Evolutionary conservation across 1,139 yeast species (phyloP), one percentile per base, ranked within the genome.

Genomic region (Diutina mesorugosa): DNA sequence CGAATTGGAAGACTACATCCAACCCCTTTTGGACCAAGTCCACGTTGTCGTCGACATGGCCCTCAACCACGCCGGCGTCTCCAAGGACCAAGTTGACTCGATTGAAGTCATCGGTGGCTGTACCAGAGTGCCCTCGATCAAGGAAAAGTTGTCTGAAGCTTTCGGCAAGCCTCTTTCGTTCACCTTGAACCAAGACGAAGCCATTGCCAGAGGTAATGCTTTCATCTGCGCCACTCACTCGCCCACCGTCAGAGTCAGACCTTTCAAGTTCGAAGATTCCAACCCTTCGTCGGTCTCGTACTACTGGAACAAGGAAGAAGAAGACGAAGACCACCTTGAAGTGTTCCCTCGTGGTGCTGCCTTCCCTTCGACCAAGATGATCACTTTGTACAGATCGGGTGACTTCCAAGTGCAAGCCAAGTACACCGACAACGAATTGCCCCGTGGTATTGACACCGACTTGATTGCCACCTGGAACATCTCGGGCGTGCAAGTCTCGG

Each of bases 171-270:
- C 79, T 65, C 81, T 93, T 69, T 89, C 97, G 53, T 88, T 89
- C 79, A 95, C 98, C 65, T 84, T 95, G 76, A 93, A 95, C 82
- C 98, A 91, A 79, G 99, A 93, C 71, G 99, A 93, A 81, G 97
- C 99, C 61, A 87, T 91, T 72, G 98, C 99, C 60, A 88, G 95
- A 74, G 99, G 99, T 79, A 95, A 96, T 65, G 97, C 99, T 57
- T 95, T 93, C 76, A 89, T 95, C 68, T 93, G 99, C 75, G 99
- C 99, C 65, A 89, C 91, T 76, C 98, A 91, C 81, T 93, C 99
- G 38, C 99, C 99, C 74, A 91, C 97, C 63, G 85, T 93, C 68
- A 88, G 99, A 78, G 99, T 95, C 58, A 87, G 98, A 77, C 97
- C 97, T 66, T 93, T 93, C 86, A 93, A 91, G 77, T 93, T 91